Base-by-base conservation (phyloP, 2,329 filamentous ascomycete species). In the Aspergillus unguis region DNA sequence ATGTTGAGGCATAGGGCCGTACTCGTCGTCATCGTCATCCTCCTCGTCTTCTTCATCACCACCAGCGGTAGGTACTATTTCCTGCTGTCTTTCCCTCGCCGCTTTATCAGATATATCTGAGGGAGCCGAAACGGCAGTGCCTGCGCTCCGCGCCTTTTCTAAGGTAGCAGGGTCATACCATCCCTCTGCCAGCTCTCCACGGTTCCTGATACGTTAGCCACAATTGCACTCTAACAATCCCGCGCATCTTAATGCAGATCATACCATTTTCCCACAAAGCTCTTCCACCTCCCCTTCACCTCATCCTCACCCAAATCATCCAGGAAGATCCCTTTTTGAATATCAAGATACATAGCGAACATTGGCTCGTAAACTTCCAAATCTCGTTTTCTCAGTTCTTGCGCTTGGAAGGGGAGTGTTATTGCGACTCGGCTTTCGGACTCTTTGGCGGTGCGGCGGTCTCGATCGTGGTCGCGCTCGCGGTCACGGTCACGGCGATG, bases 161-260 rank as follows among this genome's bases (percentile, higher is more conserved):
- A 89, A 83, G 58, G 85, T 88, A 53, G 81, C 81, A 6, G 91
- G 88, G 65, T 95, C 90, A 72, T 97, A 99, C 92, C 92, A 99
- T 43, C 90, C 90, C 70, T 92, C 87, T 4, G 88, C 87, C 58
- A 97, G 77, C 73, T 92, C 89, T 66, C 85, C 87, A 63, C 84
- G 83, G 75, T 99, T 99, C 85, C 85, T 87, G 61, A 61, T 61
- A 71, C 70, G 75, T 84, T 69, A 84, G 78, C 60, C 44, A 48
- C 7, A 40, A 31, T 8, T 8, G 23, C 28, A 31, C 53, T 36
- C 25, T 38, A 3, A 11, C 23, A 37, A 27, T 5, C 27, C 7
- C 23, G 25, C 23, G 27, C 35, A 4, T 5, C 17, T 2, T n/a
- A 6, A 31, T n/a, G n/a, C 28, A 33, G 11, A 8, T 27, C 4